These are phyloP conservation scores for Medicago ruthenica DNA, from an alignment of 306 rosid genomes.

Conservation along the genomic window DNA sequence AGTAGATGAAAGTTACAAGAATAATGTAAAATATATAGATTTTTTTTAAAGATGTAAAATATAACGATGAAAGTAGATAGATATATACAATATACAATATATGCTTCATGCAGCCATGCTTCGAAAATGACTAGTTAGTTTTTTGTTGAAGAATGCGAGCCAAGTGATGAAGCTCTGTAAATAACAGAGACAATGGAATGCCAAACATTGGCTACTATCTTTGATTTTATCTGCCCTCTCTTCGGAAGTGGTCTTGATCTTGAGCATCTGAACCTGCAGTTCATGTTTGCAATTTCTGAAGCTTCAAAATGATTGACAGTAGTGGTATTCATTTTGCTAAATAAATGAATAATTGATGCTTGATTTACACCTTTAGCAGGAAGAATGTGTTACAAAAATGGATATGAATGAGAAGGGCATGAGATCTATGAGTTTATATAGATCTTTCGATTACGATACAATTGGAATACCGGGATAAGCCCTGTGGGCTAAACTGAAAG, in stretches of 20 bases:
- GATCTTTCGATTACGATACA: neutral
- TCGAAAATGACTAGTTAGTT: neutral
- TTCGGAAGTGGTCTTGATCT: slow-evolving; percentile 22
- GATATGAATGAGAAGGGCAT: neutral
- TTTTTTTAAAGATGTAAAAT: no score
- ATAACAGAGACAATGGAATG: slow-evolving; percentile 36
- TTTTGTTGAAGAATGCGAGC: slow-evolving; percentile 33
- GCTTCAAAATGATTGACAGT: neutral
- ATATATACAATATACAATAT: neutral
- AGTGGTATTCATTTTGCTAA: neutral
- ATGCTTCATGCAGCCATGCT: neutral
- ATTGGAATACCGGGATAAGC: neutral
- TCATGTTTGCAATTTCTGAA: neutral
- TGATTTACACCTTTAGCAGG: neutral
- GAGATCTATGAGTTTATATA: neutral
- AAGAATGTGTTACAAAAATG: neutral
- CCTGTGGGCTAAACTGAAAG: neutral
- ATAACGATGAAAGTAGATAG: neutral
- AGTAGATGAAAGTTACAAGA: no score
- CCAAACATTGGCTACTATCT: slow-evolving; percentile 43
- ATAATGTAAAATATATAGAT: no score
- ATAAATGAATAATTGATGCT: neutral
- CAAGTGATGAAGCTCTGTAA: slow-evolving; percentile 38
- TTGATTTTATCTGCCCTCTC: slow-evolving; percentile 49
- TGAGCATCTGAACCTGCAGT: neutral